A percentile compares a stretch with the other conserved stretches of the same genome.
Conservation (phyloP, 1,139 yeast species). For the Zygoascus sp. region DNA sequence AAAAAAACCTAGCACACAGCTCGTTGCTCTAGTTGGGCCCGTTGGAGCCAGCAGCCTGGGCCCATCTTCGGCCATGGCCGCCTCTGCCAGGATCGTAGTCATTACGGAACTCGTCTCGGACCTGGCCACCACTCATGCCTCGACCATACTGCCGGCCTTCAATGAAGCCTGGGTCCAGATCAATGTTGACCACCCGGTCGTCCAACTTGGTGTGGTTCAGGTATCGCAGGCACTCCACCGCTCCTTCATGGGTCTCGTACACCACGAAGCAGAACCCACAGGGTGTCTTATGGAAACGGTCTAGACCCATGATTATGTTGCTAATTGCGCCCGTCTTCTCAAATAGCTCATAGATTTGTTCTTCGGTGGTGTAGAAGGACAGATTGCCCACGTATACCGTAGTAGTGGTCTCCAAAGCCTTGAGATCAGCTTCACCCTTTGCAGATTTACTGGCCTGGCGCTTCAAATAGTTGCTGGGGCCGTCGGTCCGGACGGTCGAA, state of each 20-base stretch:
- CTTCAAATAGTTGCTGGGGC: conserved; percentile 70
- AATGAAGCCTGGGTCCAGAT: conserved; percentile 88
- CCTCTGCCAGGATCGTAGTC: conserved; percentile 57
- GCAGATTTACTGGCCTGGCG: conserved; percentile 51
- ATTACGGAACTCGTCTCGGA: conserved; percentile 52
- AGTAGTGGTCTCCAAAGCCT: conserved; percentile 57
- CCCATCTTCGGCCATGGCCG: conserved; percentile 43
- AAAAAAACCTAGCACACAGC: too few species aligned
- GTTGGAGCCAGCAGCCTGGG: conserved; percentile 18
- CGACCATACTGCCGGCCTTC: conserved; percentile 96
- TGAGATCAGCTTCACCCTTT: conserved; percentile 52
- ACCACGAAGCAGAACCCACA: conserved; percentile 95
- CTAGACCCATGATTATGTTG: conserved; percentile 88
- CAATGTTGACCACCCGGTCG: conserved; percentile 73
- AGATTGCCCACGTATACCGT: conserved; percentile 87
- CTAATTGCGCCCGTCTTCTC: conserved; percentile 67
- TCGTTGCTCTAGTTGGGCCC: not conserved
- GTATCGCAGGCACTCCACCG: conserved; percentile 76
- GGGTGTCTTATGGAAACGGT: conserved; percentile 81
- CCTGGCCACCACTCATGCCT: conserved; percentile 88
- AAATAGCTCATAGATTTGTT: conserved; percentile 82
- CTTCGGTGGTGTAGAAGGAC: conserved; percentile 87
- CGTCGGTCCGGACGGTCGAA: conserved; percentile 67
- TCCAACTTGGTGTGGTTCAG: conserved; percentile 77
- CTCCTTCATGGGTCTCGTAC: conserved; percentile 60